Evolutionary conservation across 129 eudicot genomes (phyloP), one percentile per base, ranked within the genome.

Genomic region (Rutidosis leptorrhynchoides): DNA sequence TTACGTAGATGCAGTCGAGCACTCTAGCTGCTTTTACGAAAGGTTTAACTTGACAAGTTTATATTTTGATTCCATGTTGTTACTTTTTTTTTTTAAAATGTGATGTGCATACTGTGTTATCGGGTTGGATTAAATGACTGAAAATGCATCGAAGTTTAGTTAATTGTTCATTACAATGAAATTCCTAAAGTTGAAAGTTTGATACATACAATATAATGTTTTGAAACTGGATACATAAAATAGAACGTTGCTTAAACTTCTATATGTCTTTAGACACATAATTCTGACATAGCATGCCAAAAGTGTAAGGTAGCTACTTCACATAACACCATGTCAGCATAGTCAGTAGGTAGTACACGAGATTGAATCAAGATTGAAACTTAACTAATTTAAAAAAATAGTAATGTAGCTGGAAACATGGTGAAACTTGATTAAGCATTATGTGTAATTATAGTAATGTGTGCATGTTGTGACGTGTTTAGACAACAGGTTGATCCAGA

Each of bases 401-500:
- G 55, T 6, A 11, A 19, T 0, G 11, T 49, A 19, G 24, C 23
- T 6, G 55, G 55, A 49, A 6, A 15, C 17, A 49, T 49, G 55
- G 23, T 49, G 55, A 49, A 49, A 49, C 24, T 49, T 49, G 24
- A 17, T 49, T 49, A 49, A 23, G 6, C 24, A n/a, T 49, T 49
- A 49, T 5, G 55, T 15, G 24, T 33, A 32, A 12, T 43, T 9
- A 5, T 33, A 26, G 15, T 40, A 35, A 40, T 21, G 46, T 27
- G 37, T 25, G 60, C 4, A 26, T 43, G 73, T 42, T 56, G 30
- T 26, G 46, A 42, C 27, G 30, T 70, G 57, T 33, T 57, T 75
- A 87, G 95, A 60, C 78, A 88, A 51, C 86, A 75, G 66, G 84
- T 88, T 62, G 96, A 88, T 64, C 89, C 92, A 16, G 91, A 84